Evolutionary conservation across 257 asterid genomes (phyloP), one percentile per base, ranked within the genome.

Genomic region (Solanum gracilifrons): DNA sequence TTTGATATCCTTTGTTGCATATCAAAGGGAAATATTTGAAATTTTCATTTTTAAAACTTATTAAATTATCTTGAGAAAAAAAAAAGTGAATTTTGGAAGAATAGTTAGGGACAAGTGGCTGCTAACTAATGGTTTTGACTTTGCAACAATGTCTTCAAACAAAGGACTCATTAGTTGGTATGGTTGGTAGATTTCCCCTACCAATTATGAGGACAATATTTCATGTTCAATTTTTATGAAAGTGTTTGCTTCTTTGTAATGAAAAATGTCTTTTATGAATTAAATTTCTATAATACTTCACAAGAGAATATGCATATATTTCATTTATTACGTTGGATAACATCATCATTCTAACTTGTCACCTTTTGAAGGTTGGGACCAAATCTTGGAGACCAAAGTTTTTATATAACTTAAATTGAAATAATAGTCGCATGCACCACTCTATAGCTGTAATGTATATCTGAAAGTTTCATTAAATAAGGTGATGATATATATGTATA

Each of bases 111-210:
- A 92, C 90, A 92, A 68, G 89, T 92, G 96, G 87, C 93, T 27
- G 5, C 25, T 79, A 71, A 36, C 86, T 37, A 85, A 91, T 86
- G 92, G 90, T 55, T 94, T 92, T 91, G 95, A 95, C 98, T 89
- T 89, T 15, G 80, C 66, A 87, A 31, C 69, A 27, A 92, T 88
- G 89, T 92, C 93, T 82, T 88, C 48, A 29, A 88, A 86, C 15
- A 41, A 83, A 84, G 92, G 92, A 86, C 85, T 64, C 55, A 80
- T 89, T 90, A 92, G 96, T 91, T 89, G 97, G 97, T 94, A 36
- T 82, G 94, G 97, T 95, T 83, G 98, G 93, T 95, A 92, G 93
- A 89, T 90, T 85, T 85, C 92, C 87, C 90, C 87, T 87, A 95
- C 96, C 96, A 93, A 92, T 94, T 92, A 80, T 27, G 41, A 80